Evolutionary conservation across 2,329 filamentous ascomycete species (phyloP).

Genomic region (Sclerotiophoma versabilis): DNA sequence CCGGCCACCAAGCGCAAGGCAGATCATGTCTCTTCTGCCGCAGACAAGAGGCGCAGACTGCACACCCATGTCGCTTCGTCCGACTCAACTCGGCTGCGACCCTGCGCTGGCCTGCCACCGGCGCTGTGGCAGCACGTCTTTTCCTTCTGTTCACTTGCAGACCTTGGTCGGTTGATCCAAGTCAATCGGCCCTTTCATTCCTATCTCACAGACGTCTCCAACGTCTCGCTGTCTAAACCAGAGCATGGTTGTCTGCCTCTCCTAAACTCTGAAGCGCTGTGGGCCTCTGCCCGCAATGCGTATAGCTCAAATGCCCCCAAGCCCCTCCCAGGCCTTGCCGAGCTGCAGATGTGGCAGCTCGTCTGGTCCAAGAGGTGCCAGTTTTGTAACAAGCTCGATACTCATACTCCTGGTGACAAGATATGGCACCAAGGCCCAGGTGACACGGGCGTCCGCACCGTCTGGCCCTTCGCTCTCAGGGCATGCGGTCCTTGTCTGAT

Average conservation of each 20-base stretch:
- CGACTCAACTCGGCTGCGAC: slow-evolving; percentile 24
- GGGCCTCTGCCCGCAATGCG: slow-evolving; percentile 71
- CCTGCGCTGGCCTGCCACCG: slow-evolving; percentile 58
- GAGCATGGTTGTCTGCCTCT: slow-evolving; percentile 44
- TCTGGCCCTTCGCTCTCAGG: slow-evolving; percentile 76
- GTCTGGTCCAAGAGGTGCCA: slow-evolving; percentile 70
- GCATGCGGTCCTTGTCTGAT: slow-evolving; percentile 72
- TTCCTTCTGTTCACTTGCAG: slow-evolving; percentile 68
- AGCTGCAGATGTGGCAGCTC: slow-evolving; percentile 80
- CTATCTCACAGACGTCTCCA: slow-evolving; percentile 48
- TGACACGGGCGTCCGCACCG: slow-evolving; percentile 63
- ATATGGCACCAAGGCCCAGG: slow-evolving; percentile 69
- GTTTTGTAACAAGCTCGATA: slow-evolving; percentile 64
- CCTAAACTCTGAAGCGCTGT: slow-evolving; percentile 70
- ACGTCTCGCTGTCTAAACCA: slow-evolving; percentile 42
- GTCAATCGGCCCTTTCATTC: slow-evolving; percentile 72
- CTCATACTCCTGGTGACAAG: slow-evolving; percentile 42
- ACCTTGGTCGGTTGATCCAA: slow-evolving; percentile 69
- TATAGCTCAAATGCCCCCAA: slow-evolving; percentile 73
- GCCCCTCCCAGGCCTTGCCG: slow-evolving; percentile 69
- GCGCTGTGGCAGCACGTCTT: slow-evolving; percentile 77
- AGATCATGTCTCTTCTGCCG: slow-evolving; percentile 27
- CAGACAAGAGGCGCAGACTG: slow-evolving; percentile 44
- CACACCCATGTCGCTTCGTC: slow-evolving; percentile 18
- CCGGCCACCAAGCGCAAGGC: slow-evolving; percentile 47